phyloP scores from a whole-genome alignment of 441 rosid genomes.

The Aleurites moluccanus region DNA sequence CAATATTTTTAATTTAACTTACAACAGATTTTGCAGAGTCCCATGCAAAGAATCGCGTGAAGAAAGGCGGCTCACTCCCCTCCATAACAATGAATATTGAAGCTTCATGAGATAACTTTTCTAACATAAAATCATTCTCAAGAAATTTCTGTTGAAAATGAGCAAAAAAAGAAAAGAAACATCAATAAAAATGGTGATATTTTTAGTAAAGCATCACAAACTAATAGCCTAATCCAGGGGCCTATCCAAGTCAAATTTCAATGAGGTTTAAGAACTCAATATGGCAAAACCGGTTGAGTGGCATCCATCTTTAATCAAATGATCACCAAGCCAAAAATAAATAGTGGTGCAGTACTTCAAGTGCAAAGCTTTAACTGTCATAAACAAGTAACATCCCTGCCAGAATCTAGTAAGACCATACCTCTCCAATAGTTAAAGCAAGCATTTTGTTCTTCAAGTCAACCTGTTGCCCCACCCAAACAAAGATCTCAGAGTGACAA shows the following conservation, averaged over 20 bases:
- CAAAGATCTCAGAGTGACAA: slow-evolving; percentile 79
- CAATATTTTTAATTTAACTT: slow-evolving; percentile 14
- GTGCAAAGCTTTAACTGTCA: not conserved
- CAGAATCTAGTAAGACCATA: slow-evolving; percentile 28
- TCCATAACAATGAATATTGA: slow-evolving; percentile 77
- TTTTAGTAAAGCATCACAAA: not conserved
- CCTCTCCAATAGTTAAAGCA: slow-evolving; percentile 82
- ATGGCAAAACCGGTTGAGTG: no score
- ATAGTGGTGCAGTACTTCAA: not conserved
- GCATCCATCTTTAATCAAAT: not conserved
- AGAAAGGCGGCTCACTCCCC: slow-evolving; percentile 93
- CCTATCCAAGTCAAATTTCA: slow-evolving; percentile 4
- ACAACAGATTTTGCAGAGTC: slow-evolving; percentile 69
- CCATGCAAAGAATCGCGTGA: slow-evolving; percentile 94
- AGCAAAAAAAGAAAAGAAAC: not conserved
- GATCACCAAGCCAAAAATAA: not conserved
- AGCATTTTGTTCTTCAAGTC: slow-evolving; percentile 65
- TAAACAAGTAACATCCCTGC: slow-evolving; percentile 2
- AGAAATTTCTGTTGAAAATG: slow-evolving; percentile 64
- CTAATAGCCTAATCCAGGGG: not conserved
- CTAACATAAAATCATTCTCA: slow-evolving; percentile 73
- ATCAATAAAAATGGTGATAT: not conserved
- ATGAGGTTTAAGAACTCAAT: not conserved
- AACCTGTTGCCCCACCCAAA: slow-evolving; percentile 94
- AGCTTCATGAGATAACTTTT: slow-evolving; percentile 64